Evolutionary conservation across 2,329 filamentous ascomycete genomes (phyloP).

Genomic region (Diplodia sapinea): DNA sequence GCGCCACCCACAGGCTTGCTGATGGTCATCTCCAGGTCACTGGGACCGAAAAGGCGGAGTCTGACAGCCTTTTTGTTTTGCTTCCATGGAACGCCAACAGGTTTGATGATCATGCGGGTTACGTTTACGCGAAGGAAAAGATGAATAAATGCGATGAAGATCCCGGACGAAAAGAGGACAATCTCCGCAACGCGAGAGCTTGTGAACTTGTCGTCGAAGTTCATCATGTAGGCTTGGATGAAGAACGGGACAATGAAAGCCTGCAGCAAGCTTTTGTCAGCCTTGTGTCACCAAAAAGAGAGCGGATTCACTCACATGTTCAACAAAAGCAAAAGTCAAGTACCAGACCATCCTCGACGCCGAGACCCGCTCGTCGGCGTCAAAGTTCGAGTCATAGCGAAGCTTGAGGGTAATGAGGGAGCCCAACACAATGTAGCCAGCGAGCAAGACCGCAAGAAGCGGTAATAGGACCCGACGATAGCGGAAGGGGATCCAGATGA

Average conservation of each 20-base stretch:
- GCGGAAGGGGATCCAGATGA: conserved; percentile 70
- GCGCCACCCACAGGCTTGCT: conserved; percentile 45
- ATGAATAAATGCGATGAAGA: conserved; percentile 69
- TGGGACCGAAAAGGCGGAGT: conserved; percentile 54
- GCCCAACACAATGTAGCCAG: conserved; percentile 58
- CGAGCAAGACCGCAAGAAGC: conserved; percentile 59
- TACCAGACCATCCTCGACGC: conserved; percentile 75
- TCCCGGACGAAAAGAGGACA: conserved; percentile 68
- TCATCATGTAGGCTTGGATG: conserved; percentile 56
- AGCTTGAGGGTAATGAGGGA: conserved; percentile 64
- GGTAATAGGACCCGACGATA: conserved; percentile 63
- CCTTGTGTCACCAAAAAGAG: not conserved
- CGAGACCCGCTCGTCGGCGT: conserved; percentile 64
- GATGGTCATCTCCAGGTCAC: conserved; percentile 50
- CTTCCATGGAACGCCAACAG: conserved; percentile 52
- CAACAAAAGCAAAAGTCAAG: conserved; percentile 61
- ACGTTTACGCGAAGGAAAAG: conserved; percentile 70
- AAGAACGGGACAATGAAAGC: conserved; percentile 70
- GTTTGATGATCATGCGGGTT: conserved; percentile 61
- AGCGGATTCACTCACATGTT: conserved; percentile 60
- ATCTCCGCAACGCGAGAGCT: conserved; percentile 69
- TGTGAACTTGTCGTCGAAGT: conserved; percentile 54
- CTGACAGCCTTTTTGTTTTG: conserved; percentile 53
- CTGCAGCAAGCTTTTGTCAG: conserved; percentile 45
- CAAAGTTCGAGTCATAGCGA: conserved; percentile 60